Conservation (phyloP, 176 grass and related monocot species). For the Ampelocalamus luodianensis region DNA sequence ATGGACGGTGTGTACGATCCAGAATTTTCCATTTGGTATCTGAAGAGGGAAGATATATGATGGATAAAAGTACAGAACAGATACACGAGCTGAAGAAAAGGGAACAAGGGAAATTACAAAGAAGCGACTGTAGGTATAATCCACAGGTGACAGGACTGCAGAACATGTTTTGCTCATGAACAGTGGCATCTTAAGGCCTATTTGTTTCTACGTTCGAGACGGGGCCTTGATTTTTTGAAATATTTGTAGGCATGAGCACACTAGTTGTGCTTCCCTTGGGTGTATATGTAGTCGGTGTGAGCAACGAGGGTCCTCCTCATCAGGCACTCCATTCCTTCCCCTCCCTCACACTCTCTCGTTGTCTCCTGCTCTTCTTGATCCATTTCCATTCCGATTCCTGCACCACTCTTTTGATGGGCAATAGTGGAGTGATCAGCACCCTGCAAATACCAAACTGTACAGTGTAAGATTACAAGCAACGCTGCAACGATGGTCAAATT, state of each 20-base stretch:
- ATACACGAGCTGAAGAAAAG: slow-evolving; percentile 11
- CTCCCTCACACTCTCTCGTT: slow-evolving; percentile 13
- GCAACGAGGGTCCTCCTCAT: slow-evolving; percentile 63
- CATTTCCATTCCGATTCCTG: background rate
- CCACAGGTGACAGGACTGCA: background rate
- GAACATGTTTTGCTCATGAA: slow-evolving; percentile 12
- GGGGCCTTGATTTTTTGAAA: background rate
- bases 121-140: background rate
- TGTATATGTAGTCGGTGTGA: slow-evolving; percentile 75
- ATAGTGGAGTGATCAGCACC: background rate
- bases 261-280: slow-evolving; percentile 68
- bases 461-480: background rate
- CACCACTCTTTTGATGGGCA: background rate
- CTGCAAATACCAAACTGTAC: slow-evolving; percentile 8
- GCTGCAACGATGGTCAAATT: no score
- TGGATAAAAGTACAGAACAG: background rate
- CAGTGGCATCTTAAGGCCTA: background rate
- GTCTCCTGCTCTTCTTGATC: slow-evolving; percentile 20
- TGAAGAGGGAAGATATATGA: background rate
- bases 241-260: background rate
- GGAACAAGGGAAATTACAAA: background rate
- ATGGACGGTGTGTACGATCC: background rate
- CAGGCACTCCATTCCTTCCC: slow-evolving; percentile 47
- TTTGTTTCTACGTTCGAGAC: background rate
- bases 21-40: slow-evolving; percentile 15